These are phyloP conservation scores for Didymosphaeria variabile DNA, from an alignment of 2,329 filamentous ascomycete species.

Conservation along the genomic window DNA sequence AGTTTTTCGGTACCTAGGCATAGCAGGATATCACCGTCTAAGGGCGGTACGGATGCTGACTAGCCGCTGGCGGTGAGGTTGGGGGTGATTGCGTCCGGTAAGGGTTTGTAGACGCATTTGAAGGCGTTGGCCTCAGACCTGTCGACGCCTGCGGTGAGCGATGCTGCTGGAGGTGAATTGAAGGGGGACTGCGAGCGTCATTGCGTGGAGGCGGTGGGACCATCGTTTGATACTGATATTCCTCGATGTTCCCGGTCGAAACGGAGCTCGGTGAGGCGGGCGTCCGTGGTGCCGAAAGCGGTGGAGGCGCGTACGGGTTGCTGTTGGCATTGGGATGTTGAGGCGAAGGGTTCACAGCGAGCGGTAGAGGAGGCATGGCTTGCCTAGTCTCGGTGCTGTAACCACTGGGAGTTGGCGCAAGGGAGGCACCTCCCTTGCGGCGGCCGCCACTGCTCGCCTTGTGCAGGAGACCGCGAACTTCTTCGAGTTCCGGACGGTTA, in stretches of 20 bases:
- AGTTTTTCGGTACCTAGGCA: neutral
- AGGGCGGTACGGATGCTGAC: conserved; percentile 18
- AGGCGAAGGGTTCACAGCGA: conserved; percentile 34
- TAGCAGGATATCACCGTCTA: neutral
- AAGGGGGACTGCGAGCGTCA: conserved; percentile 27
- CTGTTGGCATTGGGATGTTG: conserved; percentile 16
- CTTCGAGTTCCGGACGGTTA: conserved; percentile 54
- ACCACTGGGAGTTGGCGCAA: conserved; percentile 32
- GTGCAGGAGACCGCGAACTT: conserved; percentile 56
- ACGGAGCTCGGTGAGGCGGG: conserved; percentile 44
- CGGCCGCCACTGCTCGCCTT: conserved; percentile 57
- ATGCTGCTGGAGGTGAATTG: conserved; percentile 9
- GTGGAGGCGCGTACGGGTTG: conserved; percentile 36
- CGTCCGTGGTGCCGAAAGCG: conserved; percentile 26
- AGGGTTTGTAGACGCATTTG: conserved; percentile 25
- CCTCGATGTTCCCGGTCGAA: conserved; percentile 43
- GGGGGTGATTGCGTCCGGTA: conserved; percentile 20
- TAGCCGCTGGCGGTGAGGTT: neutral
- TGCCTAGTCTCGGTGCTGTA: conserved; percentile 31
- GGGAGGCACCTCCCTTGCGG: conserved; percentile 44
- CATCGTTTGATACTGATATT: conserved; percentile 46
- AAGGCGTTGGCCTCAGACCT: conserved; percentile 9
- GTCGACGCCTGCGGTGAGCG: conserved; percentile 8
- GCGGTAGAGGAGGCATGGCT: conserved; percentile 42
- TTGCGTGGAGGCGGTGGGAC: conserved; percentile 36